A percentile compares a stretch with the other conserved stretches of the same genome.
phyloP scores from a whole-genome alignment of 1,284 basidiomycete species.

The Ceratobasidium sp. region DNA sequence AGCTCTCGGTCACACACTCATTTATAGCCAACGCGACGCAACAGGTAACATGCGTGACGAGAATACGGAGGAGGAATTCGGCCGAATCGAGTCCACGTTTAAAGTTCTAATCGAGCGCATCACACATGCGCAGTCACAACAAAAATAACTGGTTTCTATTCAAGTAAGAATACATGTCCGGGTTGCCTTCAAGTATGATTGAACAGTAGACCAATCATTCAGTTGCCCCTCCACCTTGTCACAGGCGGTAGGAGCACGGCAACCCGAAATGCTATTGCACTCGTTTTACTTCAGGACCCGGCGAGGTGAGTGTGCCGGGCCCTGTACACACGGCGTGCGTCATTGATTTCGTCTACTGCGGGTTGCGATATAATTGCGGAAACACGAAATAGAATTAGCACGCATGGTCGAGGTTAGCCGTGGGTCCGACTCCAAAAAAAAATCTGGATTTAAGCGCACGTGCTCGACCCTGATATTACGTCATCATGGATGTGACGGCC shows the following conservation, averaged over 20 bases:
- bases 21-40: background rate
- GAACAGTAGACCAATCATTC: conserved; percentile 8
- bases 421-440: background rate
- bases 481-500: background rate
- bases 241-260: conserved; percentile 29
- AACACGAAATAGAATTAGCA: background rate
- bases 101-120: conserved; percentile 30
- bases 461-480: conserved; percentile 11
- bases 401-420: conserved; percentile 3
- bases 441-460: conserved; percentile 8
- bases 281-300: conserved; percentile 39
- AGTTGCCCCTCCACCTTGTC: conserved; percentile 30
- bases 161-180: conserved; percentile 30
- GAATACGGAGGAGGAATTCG: conserved; percentile 64
- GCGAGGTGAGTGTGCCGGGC: conserved; percentile 26
- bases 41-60: conserved; percentile 73
- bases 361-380: background rate
- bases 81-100: conserved; percentile 46
- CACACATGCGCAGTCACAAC: conserved; percentile 21
- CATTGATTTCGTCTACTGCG: background rate
- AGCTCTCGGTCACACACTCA: background rate
- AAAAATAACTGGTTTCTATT: conserved; percentile 14
- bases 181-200: conserved; percentile 8
- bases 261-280: conserved; percentile 35
- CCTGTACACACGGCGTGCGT: conserved; percentile 39